phyloP scores from a whole-genome alignment of 306 rosid genomes.

The Quercus rubra region DNA sequence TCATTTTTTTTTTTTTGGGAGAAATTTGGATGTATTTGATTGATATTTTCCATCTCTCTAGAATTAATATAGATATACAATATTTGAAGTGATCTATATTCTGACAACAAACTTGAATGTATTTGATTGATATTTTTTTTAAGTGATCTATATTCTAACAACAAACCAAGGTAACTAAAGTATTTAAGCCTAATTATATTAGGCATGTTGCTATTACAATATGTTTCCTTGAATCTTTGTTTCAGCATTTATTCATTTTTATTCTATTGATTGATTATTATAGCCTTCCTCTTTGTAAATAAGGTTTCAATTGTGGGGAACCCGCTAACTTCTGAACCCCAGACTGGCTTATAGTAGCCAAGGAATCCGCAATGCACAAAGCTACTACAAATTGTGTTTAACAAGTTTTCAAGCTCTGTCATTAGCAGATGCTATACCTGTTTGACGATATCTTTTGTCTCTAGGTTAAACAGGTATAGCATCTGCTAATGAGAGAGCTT shows the following conservation, averaged over 20 bases:
- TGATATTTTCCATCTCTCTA: no score
- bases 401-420: slow-evolving; percentile 83
- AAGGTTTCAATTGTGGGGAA: slow-evolving; percentile 98
- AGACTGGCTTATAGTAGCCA: slow-evolving; percentile 89
- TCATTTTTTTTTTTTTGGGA: no score
- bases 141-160: no score
- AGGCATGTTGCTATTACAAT: background rate
- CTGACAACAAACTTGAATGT: no score
- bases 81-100: no score
- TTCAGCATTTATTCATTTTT: background rate
- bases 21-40: no score
- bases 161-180: no score
- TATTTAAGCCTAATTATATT: no score
- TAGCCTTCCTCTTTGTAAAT: slow-evolving; percentile 12
- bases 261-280: slow-evolving; percentile 8
- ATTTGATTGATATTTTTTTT: no score
- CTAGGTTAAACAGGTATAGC: slow-evolving; percentile 43
- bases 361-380: slow-evolving; percentile 96
- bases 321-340: slow-evolving; percentile 99
- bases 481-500: no score
- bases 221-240: background rate
- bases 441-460: slow-evolving; percentile 87
- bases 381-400: slow-evolving; percentile 87
- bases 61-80: no score
- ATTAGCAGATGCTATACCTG: slow-evolving; percentile 90